Percentiles rank a stretch among this genome's conserved stretches.
Evolutionary conservation across 2,329 filamentous ascomycete species (phyloP).

Genomic region (Diaporthe citri): DNA sequence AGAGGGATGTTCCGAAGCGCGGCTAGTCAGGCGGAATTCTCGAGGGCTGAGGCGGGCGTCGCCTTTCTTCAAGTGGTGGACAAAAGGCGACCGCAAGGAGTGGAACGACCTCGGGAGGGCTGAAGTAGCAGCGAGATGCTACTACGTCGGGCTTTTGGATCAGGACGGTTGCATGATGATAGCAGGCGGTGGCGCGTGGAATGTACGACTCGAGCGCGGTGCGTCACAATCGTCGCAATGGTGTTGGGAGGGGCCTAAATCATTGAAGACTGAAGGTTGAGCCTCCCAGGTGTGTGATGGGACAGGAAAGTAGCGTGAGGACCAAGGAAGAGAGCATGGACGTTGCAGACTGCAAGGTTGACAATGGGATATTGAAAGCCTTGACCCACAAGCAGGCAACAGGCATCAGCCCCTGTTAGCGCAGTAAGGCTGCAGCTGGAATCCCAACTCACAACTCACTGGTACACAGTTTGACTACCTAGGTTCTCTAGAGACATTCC

Average conservation of each 20-base stretch:
- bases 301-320: not conserved
- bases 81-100: not conserved
- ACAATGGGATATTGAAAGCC: conserved; percentile 17
- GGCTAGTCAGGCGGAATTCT: not conserved
- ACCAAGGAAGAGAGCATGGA: not conserved
- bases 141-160: conserved; percentile 32
- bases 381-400: conserved; percentile 8
- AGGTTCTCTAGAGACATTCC: too few species aligned
- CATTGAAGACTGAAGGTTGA: not conserved
- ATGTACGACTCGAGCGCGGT: conserved; percentile 19
- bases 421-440: conserved; percentile 22
- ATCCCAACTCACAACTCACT: not conserved
- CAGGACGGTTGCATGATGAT: conserved; percentile 34
- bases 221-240: conserved; percentile 27
- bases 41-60: not conserved
- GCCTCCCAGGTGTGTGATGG: not conserved
- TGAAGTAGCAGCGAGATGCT: conserved; percentile 36
- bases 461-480: too few species aligned
- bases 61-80: not conserved
- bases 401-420: conserved; percentile 17
- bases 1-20: not conserved
- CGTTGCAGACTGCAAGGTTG: not conserved
- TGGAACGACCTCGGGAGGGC: not conserved
- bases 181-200: conserved; percentile 24
- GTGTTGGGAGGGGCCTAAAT: not conserved